Percentiles rank a stretch among this genome's conserved stretches.
Conservation (phyloP, 2,329 filamentous ascomycete species). For the Cladosporium austrohemisphaericum region DNA sequence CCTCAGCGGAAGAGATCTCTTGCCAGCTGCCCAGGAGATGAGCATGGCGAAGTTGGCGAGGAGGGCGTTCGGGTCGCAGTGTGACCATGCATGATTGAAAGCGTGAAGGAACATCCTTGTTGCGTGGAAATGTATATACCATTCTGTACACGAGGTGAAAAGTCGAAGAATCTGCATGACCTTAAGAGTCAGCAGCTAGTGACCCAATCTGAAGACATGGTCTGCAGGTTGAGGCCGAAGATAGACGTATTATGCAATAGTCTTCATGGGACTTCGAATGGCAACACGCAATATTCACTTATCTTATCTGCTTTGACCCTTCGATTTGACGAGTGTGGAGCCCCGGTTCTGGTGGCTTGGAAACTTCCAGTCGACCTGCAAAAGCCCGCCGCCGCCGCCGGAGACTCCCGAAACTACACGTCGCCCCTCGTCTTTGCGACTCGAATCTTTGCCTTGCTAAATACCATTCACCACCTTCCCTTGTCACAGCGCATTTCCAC, state of each 20-base stretch:
- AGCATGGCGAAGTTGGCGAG: conserved; percentile 25
- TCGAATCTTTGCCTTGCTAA: too few relatives aligned
- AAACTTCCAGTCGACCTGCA: neutral
- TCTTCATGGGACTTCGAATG: neutral
- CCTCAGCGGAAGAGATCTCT: conserved; percentile 16
- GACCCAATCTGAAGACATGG: too few relatives aligned
- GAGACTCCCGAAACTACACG: neutral
- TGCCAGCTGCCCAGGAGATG: conserved; percentile 20
- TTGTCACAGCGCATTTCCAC: conserved; percentile 1
- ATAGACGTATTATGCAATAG: too few relatives aligned
- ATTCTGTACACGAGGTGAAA: neutral
- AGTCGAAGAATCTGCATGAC: neutral
- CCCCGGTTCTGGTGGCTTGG: neutral
- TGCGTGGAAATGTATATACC: conserved; percentile 11
- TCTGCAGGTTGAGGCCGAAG: too few relatives aligned
- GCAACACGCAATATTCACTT: neutral
- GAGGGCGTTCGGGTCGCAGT: conserved; percentile 23
- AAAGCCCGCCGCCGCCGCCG: neutral
- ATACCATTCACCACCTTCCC: too few relatives aligned
- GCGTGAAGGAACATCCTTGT: too few relatives aligned
- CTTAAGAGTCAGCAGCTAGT: too few relatives aligned
- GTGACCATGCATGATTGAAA: conserved; percentile 22
- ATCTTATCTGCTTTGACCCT: neutral
- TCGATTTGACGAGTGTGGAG: conserved; percentile 2
- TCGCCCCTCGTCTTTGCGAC: neutral